Evolutionary conservation across 352 stramenopile genomes (phyloP).

Genomic region (Pythium phragmiticola): DNA sequence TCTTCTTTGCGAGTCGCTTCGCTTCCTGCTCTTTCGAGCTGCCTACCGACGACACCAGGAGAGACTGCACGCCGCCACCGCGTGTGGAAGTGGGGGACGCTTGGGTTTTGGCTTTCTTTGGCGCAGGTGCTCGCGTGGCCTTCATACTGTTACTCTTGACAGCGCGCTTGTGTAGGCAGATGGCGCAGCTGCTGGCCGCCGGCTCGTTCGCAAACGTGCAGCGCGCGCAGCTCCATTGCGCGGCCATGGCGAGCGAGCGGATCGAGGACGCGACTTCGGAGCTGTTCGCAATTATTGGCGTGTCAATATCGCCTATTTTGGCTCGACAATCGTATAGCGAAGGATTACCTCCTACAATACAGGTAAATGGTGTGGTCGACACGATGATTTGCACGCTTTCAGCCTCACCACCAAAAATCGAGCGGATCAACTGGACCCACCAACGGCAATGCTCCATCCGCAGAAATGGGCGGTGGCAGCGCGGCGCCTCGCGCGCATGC

Average conservation of each 20-base stretch:
- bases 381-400: neutral
- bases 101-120: conserved; percentile 22
- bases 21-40: conserved; percentile 66
- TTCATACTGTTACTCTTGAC: neutral
- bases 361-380: conserved; percentile 16
- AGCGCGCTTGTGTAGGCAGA: conserved; percentile 42
- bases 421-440: neutral
- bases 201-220: conserved; percentile 77
- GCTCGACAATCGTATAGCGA: conserved; percentile 1
- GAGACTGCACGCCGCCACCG: conserved; percentile 27
- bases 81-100: neutral
- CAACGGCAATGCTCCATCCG: conserved; percentile 16
- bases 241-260: neutral
- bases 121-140: conserved; percentile 9
- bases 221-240: conserved; percentile 56
- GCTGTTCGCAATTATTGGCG: neutral
- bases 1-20: conserved; percentile 57
- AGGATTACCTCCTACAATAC: conserved; percentile 11
- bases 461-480: conserved; percentile 16
- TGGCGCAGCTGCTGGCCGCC: conserved; percentile 39
- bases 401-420: conserved; percentile 20
- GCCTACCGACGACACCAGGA: conserved; percentile 57
- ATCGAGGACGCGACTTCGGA: neutral
- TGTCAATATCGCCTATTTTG: conserved; percentile 10
- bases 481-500: conserved; percentile 23